Evolutionary conservation across 177 flowering plant genomes (phyloP).

Genomic region (Vitis hybrid): DNA sequence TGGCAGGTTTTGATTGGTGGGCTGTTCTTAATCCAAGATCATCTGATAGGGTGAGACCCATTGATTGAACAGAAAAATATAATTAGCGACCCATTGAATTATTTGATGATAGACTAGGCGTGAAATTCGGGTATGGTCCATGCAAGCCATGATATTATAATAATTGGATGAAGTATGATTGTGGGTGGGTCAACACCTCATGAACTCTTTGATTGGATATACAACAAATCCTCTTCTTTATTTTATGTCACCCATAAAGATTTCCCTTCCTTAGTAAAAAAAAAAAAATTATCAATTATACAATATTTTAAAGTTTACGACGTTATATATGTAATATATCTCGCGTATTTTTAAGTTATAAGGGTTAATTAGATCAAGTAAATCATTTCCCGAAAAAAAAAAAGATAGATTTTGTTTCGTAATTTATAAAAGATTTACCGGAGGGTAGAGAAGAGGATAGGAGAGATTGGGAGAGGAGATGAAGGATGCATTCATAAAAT

Average conservation of each 20-base stretch:
- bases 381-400: too few species aligned
- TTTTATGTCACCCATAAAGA: constrained; percentile 6
- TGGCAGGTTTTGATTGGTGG: not conserved
- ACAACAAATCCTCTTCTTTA: not conserved
- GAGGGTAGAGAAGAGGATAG: too few species aligned
- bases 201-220: constrained; percentile 14
- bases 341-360: too few species aligned
- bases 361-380: too few species aligned
- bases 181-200: constrained; percentile 14
- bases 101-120: not conserved
- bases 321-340: too few species aligned
- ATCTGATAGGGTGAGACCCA: not conserved
- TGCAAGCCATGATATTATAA: not conserved
- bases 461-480: too few species aligned
- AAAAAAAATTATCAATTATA: too few species aligned
- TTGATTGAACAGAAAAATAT: constrained; percentile 3
- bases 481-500: too few species aligned
- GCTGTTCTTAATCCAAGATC: constrained; percentile 8
- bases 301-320: accelerated
- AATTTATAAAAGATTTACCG: too few species aligned
- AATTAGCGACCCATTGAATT: not conserved
- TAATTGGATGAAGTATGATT: not conserved
- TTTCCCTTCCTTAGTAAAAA: not conserved
- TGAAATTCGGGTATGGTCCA: not conserved
- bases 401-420: too few species aligned